Base-by-base conservation (phyloP, 495 filamentous ascomycete genomes). In the Neurospora intermedia region DNA sequence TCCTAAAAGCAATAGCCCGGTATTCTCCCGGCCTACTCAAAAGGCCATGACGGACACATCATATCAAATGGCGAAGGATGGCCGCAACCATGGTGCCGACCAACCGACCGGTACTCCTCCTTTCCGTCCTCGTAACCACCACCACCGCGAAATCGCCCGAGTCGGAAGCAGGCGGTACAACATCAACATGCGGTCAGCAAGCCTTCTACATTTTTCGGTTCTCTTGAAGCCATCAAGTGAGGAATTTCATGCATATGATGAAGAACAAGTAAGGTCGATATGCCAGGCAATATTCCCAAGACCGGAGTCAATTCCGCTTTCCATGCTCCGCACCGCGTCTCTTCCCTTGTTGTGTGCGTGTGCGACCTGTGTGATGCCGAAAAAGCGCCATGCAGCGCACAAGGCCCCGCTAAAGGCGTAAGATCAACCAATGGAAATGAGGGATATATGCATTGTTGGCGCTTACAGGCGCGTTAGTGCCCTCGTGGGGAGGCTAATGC, bases 391-490 rank as follows among this genome's bases (percentile, higher is more conserved):
- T 66, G 27, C 54, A 66, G 1, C 2, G 18, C 54, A 31, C 27
- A 31, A 31, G 20, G 10, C 48, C 20, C 48, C 48, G 48, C 70
- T 15, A 23, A 76, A 77, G 78, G 78, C 78, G 78, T 71, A 73
- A 78, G 75, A 62, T 43, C 20, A 73, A 42, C 78, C 76, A 80
- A 80, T 80, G 4, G n/a, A 0, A 43, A 6, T 31, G 27, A 4
- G 6, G 8, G 16, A 2, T 18, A 9, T 41, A 69, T 74, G 71
- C 74, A 70, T 48, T n/a, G 39, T 46, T 42, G 69, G 78, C 78
- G 78, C 78, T 79, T 80, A 80, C 66, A 79, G 78, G 78, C 78
- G 78, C 78, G 75, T 62, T n/a, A 46, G 35, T 62, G n/a, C n/a
- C n/a, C n/a, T n/a, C n/a, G n/a, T n/a, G 76, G 54, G 35, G 35